Conservation (phyloP, 768 basidiomycete genomes). For the Phanerochaete carnosa region DNA sequence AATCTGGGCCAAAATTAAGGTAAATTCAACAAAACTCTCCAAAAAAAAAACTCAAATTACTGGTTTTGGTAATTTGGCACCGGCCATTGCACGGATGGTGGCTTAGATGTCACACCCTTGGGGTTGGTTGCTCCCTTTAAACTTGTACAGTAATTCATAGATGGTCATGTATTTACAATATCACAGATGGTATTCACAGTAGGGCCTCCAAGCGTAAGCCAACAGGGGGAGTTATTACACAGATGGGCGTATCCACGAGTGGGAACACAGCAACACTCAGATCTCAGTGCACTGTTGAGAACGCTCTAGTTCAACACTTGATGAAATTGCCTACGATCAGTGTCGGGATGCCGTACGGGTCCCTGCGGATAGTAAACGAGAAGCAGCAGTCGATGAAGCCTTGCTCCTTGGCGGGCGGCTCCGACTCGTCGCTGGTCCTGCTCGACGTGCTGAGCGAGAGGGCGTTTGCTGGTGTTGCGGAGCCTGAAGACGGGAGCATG, state of each 20-base stretch:
- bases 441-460: constrained; percentile 1
- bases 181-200: neutral
- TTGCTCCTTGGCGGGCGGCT: constrained; percentile 51
- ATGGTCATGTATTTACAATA: neutral
- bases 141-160: too few relatives aligned
- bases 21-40: too few relatives aligned
- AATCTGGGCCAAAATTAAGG: too few relatives aligned
- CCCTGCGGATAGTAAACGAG: constrained; percentile 84
- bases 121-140: too few relatives aligned
- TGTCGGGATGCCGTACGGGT: constrained; percentile 83
- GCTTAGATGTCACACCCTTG: too few relatives aligned
- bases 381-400: constrained; percentile 85
- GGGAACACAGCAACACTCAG: neutral
- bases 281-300: neutral
- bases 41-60: too few relatives aligned
- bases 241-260: neutral
- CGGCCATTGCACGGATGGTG: too few relatives aligned
- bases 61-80: too few relatives aligned
- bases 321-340: constrained; percentile 93
- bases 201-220: neutral
- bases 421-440: constrained; percentile 13
- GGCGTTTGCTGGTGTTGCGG: constrained; percentile 25
- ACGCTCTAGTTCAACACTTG: constrained; percentile 34
- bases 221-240: neutral
- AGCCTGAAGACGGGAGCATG: constrained; percentile 39